Percentiles rank a stretch among this genome's conserved stretches.
These are phyloP conservation scores for Stephania japonica DNA, from an alignment of 164 flowering plant genomes.

Conservation along the genomic window DNA sequence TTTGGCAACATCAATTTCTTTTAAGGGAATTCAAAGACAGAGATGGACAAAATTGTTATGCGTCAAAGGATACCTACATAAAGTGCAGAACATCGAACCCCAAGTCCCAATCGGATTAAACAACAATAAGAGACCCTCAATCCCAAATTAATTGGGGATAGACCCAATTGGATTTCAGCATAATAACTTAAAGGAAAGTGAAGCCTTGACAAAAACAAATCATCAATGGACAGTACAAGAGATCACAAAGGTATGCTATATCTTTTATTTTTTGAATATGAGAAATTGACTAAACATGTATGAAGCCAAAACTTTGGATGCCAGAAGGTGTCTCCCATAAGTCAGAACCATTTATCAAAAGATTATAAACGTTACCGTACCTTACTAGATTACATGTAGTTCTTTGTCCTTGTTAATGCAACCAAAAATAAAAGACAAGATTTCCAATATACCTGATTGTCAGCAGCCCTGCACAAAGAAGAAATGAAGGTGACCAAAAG, in stretches of 20 bases:
- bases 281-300: neutral
- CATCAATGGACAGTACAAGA: neutral
- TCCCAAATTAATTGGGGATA: too few species aligned
- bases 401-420: neutral
- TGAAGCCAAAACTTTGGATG: neutral
- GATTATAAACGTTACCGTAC: too few species aligned
- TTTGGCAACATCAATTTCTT: too few species aligned
- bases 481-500: neutral
- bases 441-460: conserved; percentile 70
- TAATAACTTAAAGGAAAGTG: neutral
- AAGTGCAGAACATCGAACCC: too few species aligned
- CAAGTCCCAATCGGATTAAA: too few species aligned
- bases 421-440: neutral
- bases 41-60: too few species aligned
- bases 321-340: neutral
- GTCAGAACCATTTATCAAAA: neutral
- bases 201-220: neutral
- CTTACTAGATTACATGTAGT: neutral
- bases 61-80: too few species aligned
- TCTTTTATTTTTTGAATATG: neutral
- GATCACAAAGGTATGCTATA: neutral
- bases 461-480: conserved; percentile 61
- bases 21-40: too few species aligned
- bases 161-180: neutral
- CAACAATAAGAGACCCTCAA: too few species aligned